These are phyloP conservation scores for Dryas octopetala DNA, from an alignment of 306 rosid species.

Conservation along the genomic window DNA sequence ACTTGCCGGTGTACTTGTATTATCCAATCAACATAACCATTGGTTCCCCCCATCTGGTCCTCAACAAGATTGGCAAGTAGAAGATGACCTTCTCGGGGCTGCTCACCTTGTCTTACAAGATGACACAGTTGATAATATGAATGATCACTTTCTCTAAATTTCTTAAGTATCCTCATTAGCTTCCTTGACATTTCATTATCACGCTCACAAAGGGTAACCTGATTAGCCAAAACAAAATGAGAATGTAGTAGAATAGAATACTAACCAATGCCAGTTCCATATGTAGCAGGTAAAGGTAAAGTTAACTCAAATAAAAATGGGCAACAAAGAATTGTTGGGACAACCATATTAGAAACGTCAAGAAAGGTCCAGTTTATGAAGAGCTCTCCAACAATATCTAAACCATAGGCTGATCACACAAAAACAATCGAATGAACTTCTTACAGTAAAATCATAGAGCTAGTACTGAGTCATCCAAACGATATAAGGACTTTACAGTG, in stretches of 20 bases:
- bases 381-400: neutral
- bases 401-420: conserved; percentile 5
- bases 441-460: neutral
- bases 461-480: neutral
- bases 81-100: conserved; percentile 90
- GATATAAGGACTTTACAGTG: neutral
- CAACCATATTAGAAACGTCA: neutral
- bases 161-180: conserved; percentile 58
- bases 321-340: neutral
- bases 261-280: conserved; percentile 1
- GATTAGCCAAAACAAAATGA: conserved; percentile 30
- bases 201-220: conserved; percentile 60
- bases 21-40: conserved; percentile 88
- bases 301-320: neutral
- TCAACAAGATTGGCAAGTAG: conserved; percentile 83
- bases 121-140: conserved; percentile 64
- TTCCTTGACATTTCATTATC: conserved; percentile 85
- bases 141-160: conserved; percentile 61
- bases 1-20: conserved; percentile 86
- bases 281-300: neutral
- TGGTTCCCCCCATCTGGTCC: conserved; percentile 82
- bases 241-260: conserved; percentile 14
- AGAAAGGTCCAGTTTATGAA: neutral
- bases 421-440: neutral
- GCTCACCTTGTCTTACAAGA: conserved; percentile 99